These are phyloP conservation scores for Acanthamoeba royreba DNA, from an alignment of 208 protist species.

Conservation along the genomic window DNA sequence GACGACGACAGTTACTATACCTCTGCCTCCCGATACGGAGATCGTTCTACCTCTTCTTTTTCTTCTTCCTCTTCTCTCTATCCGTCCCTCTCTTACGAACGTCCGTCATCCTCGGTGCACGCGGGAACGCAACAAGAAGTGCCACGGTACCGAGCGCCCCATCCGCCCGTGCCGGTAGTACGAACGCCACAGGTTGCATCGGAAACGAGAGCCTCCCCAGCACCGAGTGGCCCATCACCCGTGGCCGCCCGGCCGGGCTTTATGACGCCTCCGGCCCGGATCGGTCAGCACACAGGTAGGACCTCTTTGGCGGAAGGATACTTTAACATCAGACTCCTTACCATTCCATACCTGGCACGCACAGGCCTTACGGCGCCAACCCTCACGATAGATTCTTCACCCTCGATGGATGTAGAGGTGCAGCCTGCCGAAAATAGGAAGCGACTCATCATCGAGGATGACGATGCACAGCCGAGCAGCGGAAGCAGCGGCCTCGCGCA, in stretches of 20 bases:
- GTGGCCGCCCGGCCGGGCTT: not conserved
- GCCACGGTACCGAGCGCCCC: no score
- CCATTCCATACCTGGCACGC: not conserved
- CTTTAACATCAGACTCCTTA: not conserved
- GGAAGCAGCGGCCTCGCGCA: not conserved
- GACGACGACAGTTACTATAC: no score
- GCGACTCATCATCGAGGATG: not conserved
- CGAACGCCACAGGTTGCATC: not conserved
- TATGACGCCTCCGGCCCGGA: constrained; percentile 6
- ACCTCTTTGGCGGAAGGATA: not conserved
- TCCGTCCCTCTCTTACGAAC: no score
- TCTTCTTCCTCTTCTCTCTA: no score
- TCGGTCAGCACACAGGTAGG: not conserved
- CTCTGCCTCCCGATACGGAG: no score
- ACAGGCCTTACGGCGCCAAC: not conserved
- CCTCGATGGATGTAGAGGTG: not conserved
- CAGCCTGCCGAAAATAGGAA: not conserved
- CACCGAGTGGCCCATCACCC: not conserved
- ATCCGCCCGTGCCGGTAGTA: no score
- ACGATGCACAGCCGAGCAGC: not conserved
- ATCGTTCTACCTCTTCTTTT: no score
- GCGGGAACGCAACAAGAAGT: no score
- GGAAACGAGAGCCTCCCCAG: not conserved
- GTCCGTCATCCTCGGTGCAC: no score
- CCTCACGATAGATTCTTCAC: not conserved